Evolutionary conservation across 2,329 filamentous ascomycete genomes (phyloP), one percentile per base, ranked within the genome.

Genomic region (Talaromyces sp.): DNA sequence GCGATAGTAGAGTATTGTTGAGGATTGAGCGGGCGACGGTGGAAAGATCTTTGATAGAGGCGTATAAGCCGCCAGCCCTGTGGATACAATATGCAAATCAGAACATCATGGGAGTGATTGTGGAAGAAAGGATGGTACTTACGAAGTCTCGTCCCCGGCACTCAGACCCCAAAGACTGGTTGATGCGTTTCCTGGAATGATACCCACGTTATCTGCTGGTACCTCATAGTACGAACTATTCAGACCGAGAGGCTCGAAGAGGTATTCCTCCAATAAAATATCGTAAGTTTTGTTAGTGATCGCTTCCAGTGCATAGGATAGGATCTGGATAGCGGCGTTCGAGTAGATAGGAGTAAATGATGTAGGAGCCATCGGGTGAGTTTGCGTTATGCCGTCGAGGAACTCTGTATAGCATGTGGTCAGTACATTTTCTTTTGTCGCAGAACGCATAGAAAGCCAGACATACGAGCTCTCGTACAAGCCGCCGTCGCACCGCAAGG

Each of bases 61-160:
- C 77, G 71, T 77, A 82, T 66, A 81, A 75, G 64, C 79, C 80
- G 0, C 80, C 80, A 2, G 79, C 67, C 31, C 70, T n/a, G n/a
- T n/a, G n/a, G n/a, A n/a, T 72, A 33, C 72, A 0, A 75, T 14
- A 23, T 2, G 18, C 5, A n/a, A 21, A 55, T 63, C 11, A 44
- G n/a, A 9, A 44, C 14, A 39, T n/a, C 12, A n/a, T 39, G 14
- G 14, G 6, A 3, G 18, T 11, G 6, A 44, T 21, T 21, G n/a
- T 12, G 2, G 11, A 39, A 44, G 4, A n/a, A 5, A 18, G 21
- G n/a, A 1, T 5, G 7, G 18, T 9, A 44, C n/a, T 44, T 44
- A 44, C n/a, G 40, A n/a, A 44, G 40, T 44, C 40, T 44, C 40
- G 8, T 44, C 7, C n/a, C 40, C 40, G 4, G 40, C 40, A 21